Percentiles rank a stretch among this genome's conserved stretches.
phyloP scores from a whole-genome alignment of 2,329 filamentous ascomycete genomes.

The Paracorniculantispora psalliotae region DNA sequence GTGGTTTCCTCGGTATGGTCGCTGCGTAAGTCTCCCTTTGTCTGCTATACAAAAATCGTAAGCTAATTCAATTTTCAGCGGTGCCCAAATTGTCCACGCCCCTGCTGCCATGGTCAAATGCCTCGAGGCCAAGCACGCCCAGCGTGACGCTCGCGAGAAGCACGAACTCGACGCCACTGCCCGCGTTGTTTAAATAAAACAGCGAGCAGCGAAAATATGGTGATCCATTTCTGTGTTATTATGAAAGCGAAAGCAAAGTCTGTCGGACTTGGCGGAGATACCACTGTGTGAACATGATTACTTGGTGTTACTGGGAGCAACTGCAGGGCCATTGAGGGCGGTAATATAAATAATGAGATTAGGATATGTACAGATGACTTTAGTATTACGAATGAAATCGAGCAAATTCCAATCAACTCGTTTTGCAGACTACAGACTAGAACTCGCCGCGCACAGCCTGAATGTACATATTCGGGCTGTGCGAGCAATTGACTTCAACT shows the following conservation, averaged over 20 bases:
- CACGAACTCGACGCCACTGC: neutral
- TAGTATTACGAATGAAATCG: neutral
- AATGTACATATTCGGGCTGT: neutral
- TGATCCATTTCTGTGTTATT: neutral
- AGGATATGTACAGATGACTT: neutral
- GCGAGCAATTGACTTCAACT: no score
- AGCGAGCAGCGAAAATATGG: neutral
- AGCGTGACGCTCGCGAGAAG: conserved; percentile 4
- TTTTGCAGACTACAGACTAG: neutral
- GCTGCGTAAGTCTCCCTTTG: neutral
- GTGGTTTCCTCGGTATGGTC: conserved; percentile 8
- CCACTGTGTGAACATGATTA: neutral
- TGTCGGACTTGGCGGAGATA: neutral
- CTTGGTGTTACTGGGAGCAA: neutral
- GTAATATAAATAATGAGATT: neutral
- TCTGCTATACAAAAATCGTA: accelerated
- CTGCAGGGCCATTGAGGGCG: neutral
- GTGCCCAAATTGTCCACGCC: conserved; percentile 2
- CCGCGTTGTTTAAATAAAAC: neutral
- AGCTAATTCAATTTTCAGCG: neutral
- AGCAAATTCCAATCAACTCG: neutral
- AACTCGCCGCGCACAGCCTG: no score
- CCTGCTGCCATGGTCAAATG: conserved; percentile 8
- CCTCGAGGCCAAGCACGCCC: conserved; percentile 7
- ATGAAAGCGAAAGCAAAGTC: neutral